Evolutionary conservation across 164 flowering plant species (phyloP), one percentile per base, ranked within the genome.

Genomic region (Protea cynaroides): DNA sequence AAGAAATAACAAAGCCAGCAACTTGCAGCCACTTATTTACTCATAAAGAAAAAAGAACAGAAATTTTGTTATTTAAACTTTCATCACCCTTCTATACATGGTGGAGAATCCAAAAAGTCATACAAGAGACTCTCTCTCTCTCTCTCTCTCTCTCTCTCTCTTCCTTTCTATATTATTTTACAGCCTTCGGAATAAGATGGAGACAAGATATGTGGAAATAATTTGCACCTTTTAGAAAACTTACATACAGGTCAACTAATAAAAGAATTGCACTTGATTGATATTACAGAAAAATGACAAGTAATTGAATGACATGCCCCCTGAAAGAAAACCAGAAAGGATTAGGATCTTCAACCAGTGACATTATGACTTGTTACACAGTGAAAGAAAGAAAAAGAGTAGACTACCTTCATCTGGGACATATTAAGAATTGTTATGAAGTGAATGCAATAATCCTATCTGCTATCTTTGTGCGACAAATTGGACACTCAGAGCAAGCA

Each of bases 361-460:
- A 8, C 1, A 29, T 29, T 29, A 29, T 3, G 34, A 29, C 34
- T 29, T 40, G 8, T 1, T 1, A 40, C 1, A 29, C n/a, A n/a
- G 11, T n/a, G 13, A n/a, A 19, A 9, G 17, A n/a, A 0, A 46
- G 56, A 52, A 64, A 51, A 59, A 59, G 24, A 36, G 51, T 25
- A 55, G 24, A 63, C 21, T 9, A 62, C 59, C 63, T 62, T 29
- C 56, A 56, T 22, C 11, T 8, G 46, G 46, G 46, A 29, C 46
- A 8, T 40, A 40, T 29, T 25, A 52, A 9, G 69, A 58, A 22
- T 22, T 66, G 61, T 79, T 75, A 88, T 19, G 88, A 85, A 70
- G 96, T 81, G 74, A 91, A 91, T 37, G 95, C 90, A 75, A 91
- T 85, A 69, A 94, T 85, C 77, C 96, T 84, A 80, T 94, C 99